These are phyloP conservation scores for Ophiosphaerella narmari DNA, from an alignment of 2,329 filamentous ascomycete genomes.

Conservation along the genomic window DNA sequence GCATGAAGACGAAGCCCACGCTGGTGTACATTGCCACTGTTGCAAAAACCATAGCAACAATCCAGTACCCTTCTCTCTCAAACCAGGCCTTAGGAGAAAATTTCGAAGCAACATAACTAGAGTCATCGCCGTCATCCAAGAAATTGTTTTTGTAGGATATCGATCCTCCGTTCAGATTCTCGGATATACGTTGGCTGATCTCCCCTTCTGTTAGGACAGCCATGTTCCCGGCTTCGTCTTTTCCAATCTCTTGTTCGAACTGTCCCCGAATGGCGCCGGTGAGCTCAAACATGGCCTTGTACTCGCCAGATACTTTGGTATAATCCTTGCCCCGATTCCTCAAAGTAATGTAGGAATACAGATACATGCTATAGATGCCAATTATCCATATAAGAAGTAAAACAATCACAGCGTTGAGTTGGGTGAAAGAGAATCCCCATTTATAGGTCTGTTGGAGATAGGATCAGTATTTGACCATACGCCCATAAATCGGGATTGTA, in stretches of 20 bases:
- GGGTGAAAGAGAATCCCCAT: slow-evolving; percentile 33
- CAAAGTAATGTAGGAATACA: slow-evolving; percentile 10
- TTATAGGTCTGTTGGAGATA: slow-evolving; percentile 17
- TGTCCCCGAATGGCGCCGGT: slow-evolving; percentile 18
- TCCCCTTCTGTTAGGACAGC: slow-evolving; percentile 1
- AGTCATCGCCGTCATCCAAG: not conserved
- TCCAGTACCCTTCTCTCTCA: not conserved
- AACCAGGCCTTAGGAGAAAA: not conserved
- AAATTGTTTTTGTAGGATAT: slow-evolving; percentile 17
- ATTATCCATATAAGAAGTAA: slow-evolving; percentile 20
- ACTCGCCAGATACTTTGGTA: slow-evolving; percentile 14
- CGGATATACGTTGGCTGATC: slow-evolving; percentile 1
- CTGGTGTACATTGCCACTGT: not conserved
- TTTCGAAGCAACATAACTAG: too few relatives aligned
- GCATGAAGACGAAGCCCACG: not conserved
- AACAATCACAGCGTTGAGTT: slow-evolving; percentile 19
- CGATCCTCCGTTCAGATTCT: slow-evolving; percentile 7
- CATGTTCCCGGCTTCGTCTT: not conserved
- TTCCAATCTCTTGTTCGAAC: not conserved
- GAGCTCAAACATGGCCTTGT: slow-evolving; percentile 28
- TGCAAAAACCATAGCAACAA: not conserved
- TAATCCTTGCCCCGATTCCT: slow-evolving; percentile 2
- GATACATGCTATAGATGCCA: slow-evolving; percentile 22
- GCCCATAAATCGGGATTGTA: too few relatives aligned
- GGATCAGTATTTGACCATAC: slow-evolving; percentile 1